A percentile compares a stretch with the other conserved stretches of the same genome.
Conservation (phyloP, 1,284 basidiomycete genomes). For the Tausonia pullulans region DNA sequence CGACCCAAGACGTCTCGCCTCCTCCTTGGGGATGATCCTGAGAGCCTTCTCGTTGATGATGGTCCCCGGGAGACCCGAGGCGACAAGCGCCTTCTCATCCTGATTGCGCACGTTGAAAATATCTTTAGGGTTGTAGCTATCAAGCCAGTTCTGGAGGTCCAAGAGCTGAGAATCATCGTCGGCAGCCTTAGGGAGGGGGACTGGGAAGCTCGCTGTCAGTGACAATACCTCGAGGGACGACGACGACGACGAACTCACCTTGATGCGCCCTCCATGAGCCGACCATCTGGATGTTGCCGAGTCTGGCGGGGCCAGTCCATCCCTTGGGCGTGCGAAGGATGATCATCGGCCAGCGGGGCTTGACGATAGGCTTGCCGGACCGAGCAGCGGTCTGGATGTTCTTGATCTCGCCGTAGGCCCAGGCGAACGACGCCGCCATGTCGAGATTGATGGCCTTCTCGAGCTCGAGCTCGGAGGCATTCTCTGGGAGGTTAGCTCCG, state of each 20-base stretch:
- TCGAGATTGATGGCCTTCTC: slow-evolving; percentile 36
- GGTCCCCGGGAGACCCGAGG: slow-evolving; percentile 21
- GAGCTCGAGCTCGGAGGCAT: slow-evolving; percentile 29
- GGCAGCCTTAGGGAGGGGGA: slow-evolving; percentile 63
- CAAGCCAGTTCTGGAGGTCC: slow-evolving; percentile 56
- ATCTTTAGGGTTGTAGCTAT: slow-evolving; percentile 50
- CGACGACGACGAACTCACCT: slow-evolving; percentile 21
- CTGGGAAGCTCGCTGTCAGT: slow-evolving; percentile 34
- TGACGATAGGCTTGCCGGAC: slow-evolving; percentile 57
- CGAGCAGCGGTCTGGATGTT: slow-evolving; percentile 69
- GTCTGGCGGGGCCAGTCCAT: slow-evolving; percentile 52
- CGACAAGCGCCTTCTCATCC: slow-evolving; percentile 20
- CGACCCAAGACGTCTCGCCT: slow-evolving; percentile 20
- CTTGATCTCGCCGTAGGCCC: slow-evolving; percentile 62
- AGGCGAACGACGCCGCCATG: slow-evolving; percentile 67
- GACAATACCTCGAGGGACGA: slow-evolving; percentile 14
- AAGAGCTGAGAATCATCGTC: slow-evolving; percentile 51
- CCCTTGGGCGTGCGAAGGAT: slow-evolving; percentile 76
- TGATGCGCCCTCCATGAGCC: slow-evolving; percentile 47
- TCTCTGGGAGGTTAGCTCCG: slow-evolving; percentile 43
- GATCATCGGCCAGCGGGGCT: slow-evolving; percentile 77
- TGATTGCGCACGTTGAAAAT: slow-evolving; percentile 43
- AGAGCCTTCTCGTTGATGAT: slow-evolving; percentile 28
- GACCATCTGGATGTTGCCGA: slow-evolving; percentile 59
- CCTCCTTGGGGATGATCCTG: slow-evolving; percentile 30